Evolutionary conservation across 805 yeast species (phyloP).

Genomic region (Pichia manshurica): DNA sequence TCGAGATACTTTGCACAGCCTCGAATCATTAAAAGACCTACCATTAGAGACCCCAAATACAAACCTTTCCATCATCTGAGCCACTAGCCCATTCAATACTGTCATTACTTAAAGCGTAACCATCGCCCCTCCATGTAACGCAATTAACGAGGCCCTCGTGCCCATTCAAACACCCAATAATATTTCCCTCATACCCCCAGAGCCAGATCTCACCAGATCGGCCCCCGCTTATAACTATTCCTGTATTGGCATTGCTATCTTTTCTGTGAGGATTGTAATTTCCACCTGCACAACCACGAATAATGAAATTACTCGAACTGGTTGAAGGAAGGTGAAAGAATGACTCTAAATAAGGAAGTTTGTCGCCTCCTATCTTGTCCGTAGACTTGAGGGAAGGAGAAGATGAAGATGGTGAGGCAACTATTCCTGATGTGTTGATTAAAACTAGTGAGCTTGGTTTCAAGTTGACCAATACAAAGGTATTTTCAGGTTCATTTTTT

Average conservation of each 20-base stretch:
- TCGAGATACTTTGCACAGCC: not conserved
- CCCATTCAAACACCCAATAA: conserved; percentile 10
- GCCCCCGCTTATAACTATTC: conserved; percentile 15
- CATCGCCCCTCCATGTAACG: conserved; percentile 13
- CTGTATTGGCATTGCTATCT: conserved; percentile 3
- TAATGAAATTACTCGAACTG: conserved; percentile 12
- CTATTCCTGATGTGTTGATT: conserved; percentile 11
- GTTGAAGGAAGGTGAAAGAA: conserved; percentile 12
- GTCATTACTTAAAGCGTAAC: not conserved
- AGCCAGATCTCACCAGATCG: conserved; percentile 16
- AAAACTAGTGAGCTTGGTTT: conserved; percentile 13
- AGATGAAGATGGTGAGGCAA: not conserved
- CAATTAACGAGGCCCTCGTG: conserved; percentile 15
- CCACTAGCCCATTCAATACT: conserved; percentile 17
- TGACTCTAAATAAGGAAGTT: conserved; percentile 14
- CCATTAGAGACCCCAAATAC: conserved; percentile 10
- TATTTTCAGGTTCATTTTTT: not conserved
- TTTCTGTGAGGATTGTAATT: conserved; percentile 1
- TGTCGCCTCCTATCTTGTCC: not conserved
- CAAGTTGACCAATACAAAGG: conserved; percentile 11
- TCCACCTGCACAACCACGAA: conserved; percentile 17
- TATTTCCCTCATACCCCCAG: conserved; percentile 16
- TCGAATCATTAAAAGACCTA: not conserved
- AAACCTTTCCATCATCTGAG: conserved; percentile 14
- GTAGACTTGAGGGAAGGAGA: not conserved